Percentiles rank a stretch among this genome's conserved stretches.
Conservation (phyloP, 2,329 filamentous ascomycete genomes). For the Colletotrichum sp. region DNA sequence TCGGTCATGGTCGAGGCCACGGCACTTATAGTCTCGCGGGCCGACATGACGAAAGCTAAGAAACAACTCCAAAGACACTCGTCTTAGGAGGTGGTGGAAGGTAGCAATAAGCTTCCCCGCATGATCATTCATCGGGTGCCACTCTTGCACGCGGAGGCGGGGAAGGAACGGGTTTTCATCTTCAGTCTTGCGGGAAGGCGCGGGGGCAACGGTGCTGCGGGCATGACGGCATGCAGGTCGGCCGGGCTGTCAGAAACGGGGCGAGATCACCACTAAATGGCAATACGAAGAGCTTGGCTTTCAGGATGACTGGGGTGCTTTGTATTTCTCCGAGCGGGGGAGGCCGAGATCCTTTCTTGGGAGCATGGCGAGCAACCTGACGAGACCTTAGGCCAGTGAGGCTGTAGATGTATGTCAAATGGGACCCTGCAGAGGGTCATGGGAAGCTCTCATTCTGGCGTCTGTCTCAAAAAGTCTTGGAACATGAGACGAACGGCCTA, state of each 20-base stretch:
- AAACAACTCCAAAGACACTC: not conserved
- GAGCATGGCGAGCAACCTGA: not conserved
- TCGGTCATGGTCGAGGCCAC: not conserved
- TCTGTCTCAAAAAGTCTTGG: not conserved
- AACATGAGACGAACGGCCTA: not conserved
- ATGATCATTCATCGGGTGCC: not conserved
- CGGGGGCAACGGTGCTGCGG: not conserved
- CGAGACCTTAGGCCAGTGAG: not conserved
- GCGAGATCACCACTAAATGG: slow-evolving; percentile 2
- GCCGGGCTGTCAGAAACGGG: not conserved
- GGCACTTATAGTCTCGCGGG: not conserved
- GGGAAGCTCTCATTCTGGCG: not conserved
- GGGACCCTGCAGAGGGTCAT: not conserved
- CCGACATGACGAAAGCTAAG: not conserved
- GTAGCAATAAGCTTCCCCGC: slow-evolving; percentile 7
- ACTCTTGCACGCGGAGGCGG: not conserved
- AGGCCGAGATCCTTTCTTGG: not conserved
- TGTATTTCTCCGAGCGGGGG: not conserved
- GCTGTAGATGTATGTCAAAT: not conserved
- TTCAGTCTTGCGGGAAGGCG: not conserved
- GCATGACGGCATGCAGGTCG: slow-evolving; percentile 16
- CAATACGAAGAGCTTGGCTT: slow-evolving; percentile 1
- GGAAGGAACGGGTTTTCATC: not conserved
- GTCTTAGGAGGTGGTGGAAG: not conserved
- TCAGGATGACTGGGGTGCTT: not conserved